These are phyloP conservation scores for Eimeria necatrix DNA, from an alignment of 169 alveolate species.

Conservation along the genomic window DNA sequence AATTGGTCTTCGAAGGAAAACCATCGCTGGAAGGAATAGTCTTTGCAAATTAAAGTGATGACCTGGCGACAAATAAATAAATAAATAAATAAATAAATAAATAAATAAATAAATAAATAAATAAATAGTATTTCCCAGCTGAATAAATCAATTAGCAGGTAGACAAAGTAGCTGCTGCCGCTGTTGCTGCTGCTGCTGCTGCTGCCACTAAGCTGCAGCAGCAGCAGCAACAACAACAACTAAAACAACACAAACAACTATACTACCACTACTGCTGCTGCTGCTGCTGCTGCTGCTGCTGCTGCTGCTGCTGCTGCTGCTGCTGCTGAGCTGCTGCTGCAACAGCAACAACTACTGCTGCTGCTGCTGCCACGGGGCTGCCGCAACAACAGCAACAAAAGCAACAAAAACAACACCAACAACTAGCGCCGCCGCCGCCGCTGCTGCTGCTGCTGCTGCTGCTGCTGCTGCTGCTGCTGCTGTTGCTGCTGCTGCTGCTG, in stretches of 20 bases:
- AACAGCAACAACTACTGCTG: too few relatives aligned
- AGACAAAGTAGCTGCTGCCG: not conserved
- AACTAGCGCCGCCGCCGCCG: not conserved
- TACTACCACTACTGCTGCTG: too few relatives aligned
- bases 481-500: not conserved
- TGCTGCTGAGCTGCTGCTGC: too few relatives aligned
- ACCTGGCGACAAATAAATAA: not conserved
- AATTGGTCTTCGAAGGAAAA: constrained; percentile 62
- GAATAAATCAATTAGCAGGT: too few relatives aligned
- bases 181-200: not conserved
- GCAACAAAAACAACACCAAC: not conserved
- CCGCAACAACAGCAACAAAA: constrained; percentile 1
- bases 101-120: too few relatives aligned
- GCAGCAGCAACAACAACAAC: too few relatives aligned
- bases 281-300: too few relatives aligned
- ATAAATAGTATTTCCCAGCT: too few relatives aligned
- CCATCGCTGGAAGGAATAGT: constrained; percentile 73
- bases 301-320: too few relatives aligned
- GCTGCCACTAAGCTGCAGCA: not conserved
- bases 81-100: too few relatives aligned
- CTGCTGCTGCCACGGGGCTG: too few relatives aligned
- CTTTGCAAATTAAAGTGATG: constrained; percentile 53
- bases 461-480: not conserved
- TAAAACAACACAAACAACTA: too few relatives aligned
- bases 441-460: not conserved